phyloP scores from a whole-genome alignment of 345 rosid genomes.

The Abelmoschus esculentus region DNA sequence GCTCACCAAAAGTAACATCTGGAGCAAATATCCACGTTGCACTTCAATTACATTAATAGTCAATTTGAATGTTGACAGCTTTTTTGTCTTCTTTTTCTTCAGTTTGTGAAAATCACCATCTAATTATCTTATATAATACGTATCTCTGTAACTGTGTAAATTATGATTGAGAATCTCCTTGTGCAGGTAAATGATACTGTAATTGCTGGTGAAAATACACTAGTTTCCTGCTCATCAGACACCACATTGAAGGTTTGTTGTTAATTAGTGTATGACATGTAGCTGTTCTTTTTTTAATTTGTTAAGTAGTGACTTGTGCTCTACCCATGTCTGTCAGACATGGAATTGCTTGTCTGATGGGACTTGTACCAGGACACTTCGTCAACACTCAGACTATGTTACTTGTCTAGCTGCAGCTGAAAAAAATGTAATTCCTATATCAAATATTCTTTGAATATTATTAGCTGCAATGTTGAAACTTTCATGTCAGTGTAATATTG shows the following conservation, averaged over 20 bases:
- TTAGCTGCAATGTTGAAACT: constrained; percentile 21
- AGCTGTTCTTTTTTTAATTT: constrained; percentile 14
- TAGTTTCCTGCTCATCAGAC: constrained; percentile 94
- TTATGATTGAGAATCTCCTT: constrained; percentile 8
- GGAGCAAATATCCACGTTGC: neutral
- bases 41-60: neutral
- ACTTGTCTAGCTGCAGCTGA: constrained; percentile 85
- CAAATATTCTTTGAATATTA: constrained; percentile 21
- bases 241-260: constrained; percentile 80
- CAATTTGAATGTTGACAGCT: constrained; percentile 10
- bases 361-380: constrained; percentile 70
- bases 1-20: neutral
- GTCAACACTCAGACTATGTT: constrained; percentile 96
- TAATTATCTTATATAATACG: neutral
- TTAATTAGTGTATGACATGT: neutral
- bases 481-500: constrained; percentile 15
- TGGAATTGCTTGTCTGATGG: constrained; percentile 85
- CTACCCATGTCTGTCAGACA: constrained; percentile 31
- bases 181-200: constrained; percentile 87
- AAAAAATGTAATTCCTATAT: constrained; percentile 70
- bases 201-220: constrained; percentile 66
- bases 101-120: neutral
- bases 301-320: constrained; percentile 5
- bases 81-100: neutral
- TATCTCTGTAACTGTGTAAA: neutral